Evolutionary conservation across 192 early-diverging fungal species (phyloP), one percentile per base, ranked within the genome.

Genomic region (Kappamyces sp.): DNA sequence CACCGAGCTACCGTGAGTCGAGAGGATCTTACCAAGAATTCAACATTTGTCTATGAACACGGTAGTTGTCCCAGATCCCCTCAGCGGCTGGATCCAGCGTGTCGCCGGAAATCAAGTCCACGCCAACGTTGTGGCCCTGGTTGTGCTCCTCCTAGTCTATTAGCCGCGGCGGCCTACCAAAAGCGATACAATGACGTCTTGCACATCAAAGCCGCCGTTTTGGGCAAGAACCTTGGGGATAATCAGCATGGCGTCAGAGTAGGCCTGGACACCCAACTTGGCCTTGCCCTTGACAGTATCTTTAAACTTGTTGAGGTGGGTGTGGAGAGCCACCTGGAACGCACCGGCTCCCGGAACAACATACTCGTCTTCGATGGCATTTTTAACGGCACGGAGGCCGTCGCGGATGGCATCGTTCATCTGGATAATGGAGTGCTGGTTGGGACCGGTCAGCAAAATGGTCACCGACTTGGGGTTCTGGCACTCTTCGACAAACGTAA

Each of bases 1-100:
- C n/a, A 96, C 94, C 42, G 96, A 80, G 59, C 86, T 84, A 64
- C 30, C 53, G 53, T 41, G 5, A 60, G 45, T 22, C 36, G 22
- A 55, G 45, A 47, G 0, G 31, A 52, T 39, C 67, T 42, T 78
- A 88, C 77, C 88, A 91, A 64, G 91, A 95, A 68, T 97, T 89
- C 50, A 99, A 78, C 89, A 96, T 86, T 69, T 97, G 91, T 36
- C 93, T 81, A 58, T 91, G 78, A 43, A 99, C 96, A 42, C 94
- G 87, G 80, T 97, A 97, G 78, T 98, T 98, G 70, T 98, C 93
- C 90, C 90, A 96, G 54, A 99, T 90, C 45, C 96, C 96, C 67
- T 96, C 90, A 40, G 84, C 67, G 47, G 80, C 70, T 1, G 96
- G 96, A 61, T 99, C 93, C 67, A 93, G 67, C 34, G 90, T 86